Base-by-base conservation (phyloP, 306 rosid species). In the Sicyos baderoa region DNA sequence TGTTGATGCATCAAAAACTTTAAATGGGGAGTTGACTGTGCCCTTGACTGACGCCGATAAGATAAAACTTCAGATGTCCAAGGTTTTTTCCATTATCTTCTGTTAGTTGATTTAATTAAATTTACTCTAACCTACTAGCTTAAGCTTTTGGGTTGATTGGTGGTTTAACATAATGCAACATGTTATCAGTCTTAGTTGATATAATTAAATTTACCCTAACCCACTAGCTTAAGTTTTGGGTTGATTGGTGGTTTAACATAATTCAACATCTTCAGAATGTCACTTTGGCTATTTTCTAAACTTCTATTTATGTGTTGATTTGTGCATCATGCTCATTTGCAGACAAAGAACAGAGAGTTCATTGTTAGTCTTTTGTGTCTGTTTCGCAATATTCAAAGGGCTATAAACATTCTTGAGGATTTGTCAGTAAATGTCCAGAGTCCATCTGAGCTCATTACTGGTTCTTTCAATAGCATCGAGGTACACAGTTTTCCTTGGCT, bases 401-500 rank as follows among this genome's bases (percentile, higher is more conserved):
- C 96, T 82, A 74, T 86, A 61, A 81, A 84, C 70, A 69, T 82
- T 78, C 97, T 87, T 82, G 82, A 79, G 17, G 87, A 87, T 76
- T 74, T 85, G 74, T 78, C 84, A 2, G 84, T 80, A 42, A 76
- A 79, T 35, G 37, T 32, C 16, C 76, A 1, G 35, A 73, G 70
- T 74, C 95, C 96, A 29, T 87, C 96, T 59, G 95, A 92, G 84
- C 82, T 92, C 75, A 66, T 92, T 74, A 86, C 68, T 13, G 97
- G 97, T 56, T 60, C 67, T 73, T 89, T 87, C 72, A 70, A 84
- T 82, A 85, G 88, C 73, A 79, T 89, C 76, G 86, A 87, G 96
- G 96, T 89, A 70, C 62, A 17, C 15, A 42, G n/a, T 21, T 37
- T 66, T 40, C 14, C 18, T 22, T 66, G 25, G 12, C 49, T 62